A percentile compares a stretch with the other conserved stretches of the same genome.
These are phyloP conservation scores for Verticillium nubilum DNA, from an alignment of 2,329 filamentous ascomycete genomes.

Conservation along the genomic window DNA sequence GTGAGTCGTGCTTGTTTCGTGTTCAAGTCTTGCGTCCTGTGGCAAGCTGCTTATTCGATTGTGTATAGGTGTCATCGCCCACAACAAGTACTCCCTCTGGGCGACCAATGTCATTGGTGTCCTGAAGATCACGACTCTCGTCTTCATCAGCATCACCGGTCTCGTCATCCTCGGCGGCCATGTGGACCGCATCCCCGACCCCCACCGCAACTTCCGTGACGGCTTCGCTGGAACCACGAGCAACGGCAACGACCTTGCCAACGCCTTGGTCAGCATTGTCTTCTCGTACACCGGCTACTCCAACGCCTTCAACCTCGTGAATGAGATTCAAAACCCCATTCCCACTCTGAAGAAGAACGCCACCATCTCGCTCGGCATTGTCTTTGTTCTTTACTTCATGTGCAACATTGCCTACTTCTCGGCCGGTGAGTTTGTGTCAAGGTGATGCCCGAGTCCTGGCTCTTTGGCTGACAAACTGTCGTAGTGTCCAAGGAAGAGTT, in stretches of 20 bases:
- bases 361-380: slow-evolving; percentile 41
- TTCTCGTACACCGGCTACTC: slow-evolving; percentile 53
- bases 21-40: not conserved
- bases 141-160: slow-evolving; percentile 58
- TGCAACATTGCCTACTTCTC: slow-evolving; percentile 57
- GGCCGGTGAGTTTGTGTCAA: slow-evolving; percentile 27
- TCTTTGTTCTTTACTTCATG: slow-evolving; percentile 50
- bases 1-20: slow-evolving; percentile 24
- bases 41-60: not conserved
- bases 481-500: slow-evolving; percentile 48
- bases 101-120: slow-evolving; percentile 51
- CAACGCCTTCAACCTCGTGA: slow-evolving; percentile 58
- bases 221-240: slow-evolving; percentile 26
- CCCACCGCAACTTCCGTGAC: slow-evolving; percentile 27
- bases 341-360: slow-evolving; percentile 46
- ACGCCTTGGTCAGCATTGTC: slow-evolving; percentile 52
- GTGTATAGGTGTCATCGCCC: slow-evolving; percentile 33
- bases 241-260: slow-evolving; percentile 29
- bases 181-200: slow-evolving; percentile 22
- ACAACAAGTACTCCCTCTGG: slow-evolving; percentile 53
- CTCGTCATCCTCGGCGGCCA: slow-evolving; percentile 50
- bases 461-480: not conserved
- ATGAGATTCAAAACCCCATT: slow-evolving; percentile 57
- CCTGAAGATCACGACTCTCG: slow-evolving; percentile 51
- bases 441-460: not conserved